Conservation (phyloP, 495 filamentous ascomycete genomes). For the Podospora anserina region DNA sequence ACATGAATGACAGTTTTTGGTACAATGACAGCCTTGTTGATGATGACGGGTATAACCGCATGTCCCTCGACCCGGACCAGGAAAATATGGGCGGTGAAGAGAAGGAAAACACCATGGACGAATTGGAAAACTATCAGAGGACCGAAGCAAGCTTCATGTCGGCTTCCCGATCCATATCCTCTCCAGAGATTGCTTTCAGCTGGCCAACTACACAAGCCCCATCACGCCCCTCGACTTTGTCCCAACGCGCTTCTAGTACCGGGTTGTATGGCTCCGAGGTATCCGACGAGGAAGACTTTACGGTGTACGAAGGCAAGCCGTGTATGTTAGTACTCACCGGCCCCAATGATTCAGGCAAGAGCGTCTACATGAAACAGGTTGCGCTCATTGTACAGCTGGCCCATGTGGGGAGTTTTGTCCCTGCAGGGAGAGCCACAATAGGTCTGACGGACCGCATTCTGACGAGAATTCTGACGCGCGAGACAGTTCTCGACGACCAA, state of each 20-base stretch:
- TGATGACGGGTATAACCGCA: background rate
- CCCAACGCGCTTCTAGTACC: background rate
- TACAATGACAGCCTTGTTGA: background rate
- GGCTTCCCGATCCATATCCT: background rate
- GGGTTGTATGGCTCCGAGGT: background rate
- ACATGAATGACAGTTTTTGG: background rate
- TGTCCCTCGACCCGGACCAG: background rate
- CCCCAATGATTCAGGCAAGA: constrained; percentile 95
- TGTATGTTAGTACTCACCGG: constrained; percentile 86
- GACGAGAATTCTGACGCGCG: constrained; percentile 80
- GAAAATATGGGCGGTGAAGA: background rate
- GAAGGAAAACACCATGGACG: background rate
- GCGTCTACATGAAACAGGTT: constrained; percentile 91
- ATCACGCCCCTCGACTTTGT: background rate
- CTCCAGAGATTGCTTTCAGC: background rate
- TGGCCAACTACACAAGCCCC: background rate
- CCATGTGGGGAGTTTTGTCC: constrained; percentile 89
- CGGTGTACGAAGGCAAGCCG: constrained; percentile 37
- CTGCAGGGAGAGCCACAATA: constrained; percentile 72
- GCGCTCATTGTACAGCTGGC: constrained; percentile 93
- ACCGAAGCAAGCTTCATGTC: background rate
- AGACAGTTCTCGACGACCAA: constrained; percentile 79
- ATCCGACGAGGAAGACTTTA: constrained; percentile 5
- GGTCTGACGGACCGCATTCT: constrained; percentile 92
- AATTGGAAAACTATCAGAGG: background rate